These are phyloP conservation scores for Boletus sp. DNA, from an alignment of 1,284 basidiomycete genomes.

Conservation along the genomic window DNA sequence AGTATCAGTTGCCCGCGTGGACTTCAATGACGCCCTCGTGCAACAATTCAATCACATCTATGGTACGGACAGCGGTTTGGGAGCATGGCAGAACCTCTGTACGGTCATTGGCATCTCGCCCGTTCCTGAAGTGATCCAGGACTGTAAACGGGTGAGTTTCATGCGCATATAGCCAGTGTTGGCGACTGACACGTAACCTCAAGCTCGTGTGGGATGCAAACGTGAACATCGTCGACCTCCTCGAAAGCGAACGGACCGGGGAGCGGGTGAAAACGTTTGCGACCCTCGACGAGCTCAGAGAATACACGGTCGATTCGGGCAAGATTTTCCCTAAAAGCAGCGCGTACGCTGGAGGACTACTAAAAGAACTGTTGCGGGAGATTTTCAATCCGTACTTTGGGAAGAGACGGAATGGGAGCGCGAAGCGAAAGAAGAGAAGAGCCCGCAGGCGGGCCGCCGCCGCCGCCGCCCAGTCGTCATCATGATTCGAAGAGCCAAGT, in stretches of 20 bases:
- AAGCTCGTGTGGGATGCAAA: slow-evolving; percentile 24
- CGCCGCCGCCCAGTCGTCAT: neutral
- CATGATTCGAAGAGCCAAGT: neutral
- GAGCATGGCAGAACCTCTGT: slow-evolving; percentile 22
- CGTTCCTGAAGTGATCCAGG: slow-evolving; percentile 10
- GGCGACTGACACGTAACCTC: neutral
- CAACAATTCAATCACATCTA: slow-evolving; percentile 18
- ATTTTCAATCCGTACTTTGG: slow-evolving; percentile 17
- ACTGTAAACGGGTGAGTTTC: slow-evolving; percentile 15
- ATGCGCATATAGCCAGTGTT: neutral
- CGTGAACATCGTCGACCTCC: slow-evolving; percentile 23
- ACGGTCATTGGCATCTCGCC: slow-evolving; percentile 16
- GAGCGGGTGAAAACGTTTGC: slow-evolving; percentile 7
- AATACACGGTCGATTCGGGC: slow-evolving; percentile 4
- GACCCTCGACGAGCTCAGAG: slow-evolving; percentile 17
- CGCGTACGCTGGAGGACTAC: slow-evolving; percentile 18
- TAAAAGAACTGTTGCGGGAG: slow-evolving; percentile 22
- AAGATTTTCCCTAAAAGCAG: slow-evolving; percentile 15
- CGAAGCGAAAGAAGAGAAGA: slow-evolving; percentile 21
- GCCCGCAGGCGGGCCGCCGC: slow-evolving; percentile 15
- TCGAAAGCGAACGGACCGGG: slow-evolving; percentile 18
- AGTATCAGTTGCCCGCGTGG: neutral
- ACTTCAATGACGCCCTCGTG: slow-evolving; percentile 19
- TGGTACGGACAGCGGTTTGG: slow-evolving; percentile 9
- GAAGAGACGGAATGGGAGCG: slow-evolving; percentile 23